phyloP scores from a whole-genome alignment of 169 alveolate species.

The Eimeria maxima region DNA sequence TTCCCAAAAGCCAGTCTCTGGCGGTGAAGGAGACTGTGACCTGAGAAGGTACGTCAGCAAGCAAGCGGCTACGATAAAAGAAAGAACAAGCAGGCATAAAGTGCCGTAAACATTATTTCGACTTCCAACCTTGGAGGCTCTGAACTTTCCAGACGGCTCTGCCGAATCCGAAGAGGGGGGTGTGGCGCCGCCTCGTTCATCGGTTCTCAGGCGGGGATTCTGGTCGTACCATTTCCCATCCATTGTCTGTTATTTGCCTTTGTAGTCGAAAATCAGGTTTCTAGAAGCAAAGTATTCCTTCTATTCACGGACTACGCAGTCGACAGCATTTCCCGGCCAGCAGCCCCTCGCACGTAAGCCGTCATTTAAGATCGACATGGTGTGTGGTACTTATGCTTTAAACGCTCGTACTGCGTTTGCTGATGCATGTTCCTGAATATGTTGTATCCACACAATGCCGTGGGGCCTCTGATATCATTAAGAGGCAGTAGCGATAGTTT shows the following conservation, averaged over 20 bases:
- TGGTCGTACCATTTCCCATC: neutral
- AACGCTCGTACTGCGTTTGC: neutral
- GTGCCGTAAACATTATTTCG: neutral
- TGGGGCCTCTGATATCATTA: neutral
- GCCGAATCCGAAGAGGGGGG: conserved; percentile 17
- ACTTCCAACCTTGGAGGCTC: neutral
- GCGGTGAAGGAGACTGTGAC: neutral
- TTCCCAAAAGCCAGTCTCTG: neutral
- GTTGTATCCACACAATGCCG: neutral
- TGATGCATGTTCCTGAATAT: neutral
- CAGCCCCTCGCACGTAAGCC: conserved; percentile 5
- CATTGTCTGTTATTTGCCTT: neutral
- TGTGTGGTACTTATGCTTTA: neutral
- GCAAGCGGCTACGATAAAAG: neutral
- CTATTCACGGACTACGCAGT: neutral
- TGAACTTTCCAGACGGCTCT: neutral
- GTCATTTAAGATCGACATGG: neutral
- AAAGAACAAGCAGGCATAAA: neutral
- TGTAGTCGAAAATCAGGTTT: neutral
- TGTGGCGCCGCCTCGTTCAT: neutral
- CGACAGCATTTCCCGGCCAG: neutral
- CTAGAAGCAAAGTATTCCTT: neutral
- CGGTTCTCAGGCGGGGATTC: conserved; percentile 19
- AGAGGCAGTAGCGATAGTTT: neutral
- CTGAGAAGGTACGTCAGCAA: neutral